Base-by-base conservation (phyloP, 441 rosid species). In the Kokia cookei region DNA sequence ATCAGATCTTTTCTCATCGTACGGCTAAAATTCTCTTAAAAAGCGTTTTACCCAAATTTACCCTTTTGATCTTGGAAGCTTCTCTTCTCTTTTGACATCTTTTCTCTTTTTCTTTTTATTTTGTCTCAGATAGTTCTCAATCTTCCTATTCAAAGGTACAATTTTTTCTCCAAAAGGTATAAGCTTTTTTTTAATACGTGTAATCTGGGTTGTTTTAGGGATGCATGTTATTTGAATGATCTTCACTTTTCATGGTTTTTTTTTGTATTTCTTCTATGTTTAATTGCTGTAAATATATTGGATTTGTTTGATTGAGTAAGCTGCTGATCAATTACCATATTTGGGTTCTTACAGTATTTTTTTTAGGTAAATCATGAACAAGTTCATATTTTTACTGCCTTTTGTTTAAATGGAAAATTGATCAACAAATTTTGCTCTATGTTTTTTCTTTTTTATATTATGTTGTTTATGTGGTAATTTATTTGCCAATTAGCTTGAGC, bases 1-100 rank as follows among this genome's bases (percentile, higher is more conserved):
- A 61, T 61, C 51, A 59, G 50, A 73, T 62, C 69, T 73, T 72
- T 43, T 72, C 57, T 72, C 60, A 61, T 9, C 60, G 47, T 47
- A 22, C 54, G 40, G 53, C 4, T 55, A 26, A 43, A 59, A 7
- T 71, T 58, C 42, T 42, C 65, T 43, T 43, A 5, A 60, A 72
- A 59, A 45, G 6, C 5, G n/a, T 43, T 72, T 9, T 58, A 58
- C 67, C 67, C 76, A 63, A 6, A 50, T 73, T 63, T 54, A 22
- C 69, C 51, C 70, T 73, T 50, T 73, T 51, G 55, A 14, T 51
- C 55, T 51, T 51, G 55, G 55, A 14, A 51, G 55, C 55, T 51
- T 51, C 74, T 14, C 22, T 51, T 51, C 55, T 35, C 13, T 63
- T 37, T 50, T 43, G 61, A 32, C 32, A 17, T 26, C 7, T 50